Conservation (phyloP, 2,329 filamentous ascomycete species). For the Colletotrichum musae region DNA sequence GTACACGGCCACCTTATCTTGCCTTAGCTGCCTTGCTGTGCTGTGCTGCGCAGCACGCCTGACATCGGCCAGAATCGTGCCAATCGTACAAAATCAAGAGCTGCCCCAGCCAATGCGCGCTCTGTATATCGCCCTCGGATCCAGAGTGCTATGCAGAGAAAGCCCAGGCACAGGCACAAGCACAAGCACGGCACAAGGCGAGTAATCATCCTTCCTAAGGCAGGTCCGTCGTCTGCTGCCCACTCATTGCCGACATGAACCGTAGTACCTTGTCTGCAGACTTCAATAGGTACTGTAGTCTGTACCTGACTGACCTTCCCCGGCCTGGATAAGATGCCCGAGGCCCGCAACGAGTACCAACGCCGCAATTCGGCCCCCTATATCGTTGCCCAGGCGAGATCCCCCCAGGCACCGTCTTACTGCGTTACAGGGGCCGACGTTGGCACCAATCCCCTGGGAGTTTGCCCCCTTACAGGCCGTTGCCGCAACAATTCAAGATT, state of each 20-base stretch:
- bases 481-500: conserved; percentile 31
- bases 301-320: conserved; percentile 9
- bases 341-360: conserved; percentile 6
- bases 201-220: not conserved
- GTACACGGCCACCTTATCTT: conserved; percentile 11
- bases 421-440: conserved; percentile 32
- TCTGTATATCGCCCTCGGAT: conserved; percentile 20
- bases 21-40: conserved; percentile 29
- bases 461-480: conserved; percentile 34
- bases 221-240: not conserved
- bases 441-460: conserved; percentile 23
- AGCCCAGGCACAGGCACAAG: conserved; percentile 32
- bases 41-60: conserved; percentile 32
- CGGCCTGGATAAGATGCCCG: not conserved
- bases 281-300: too few relatives aligned
- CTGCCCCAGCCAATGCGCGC: conserved; percentile 32
- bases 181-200: not conserved
- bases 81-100: conserved; percentile 27
- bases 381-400: not conserved
- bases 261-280: conserved; percentile 5
- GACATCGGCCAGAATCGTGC: conserved; percentile 18
- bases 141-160: conserved; percentile 1
- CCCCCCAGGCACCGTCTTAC: conserved; percentile 13
- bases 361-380: conserved; percentile 24
- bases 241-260: conserved; percentile 36